Percentiles rank a stretch among this genome's conserved stretches.
Conservation (phyloP, 305 asterid species). For the Fraxinus dipetala region DNA sequence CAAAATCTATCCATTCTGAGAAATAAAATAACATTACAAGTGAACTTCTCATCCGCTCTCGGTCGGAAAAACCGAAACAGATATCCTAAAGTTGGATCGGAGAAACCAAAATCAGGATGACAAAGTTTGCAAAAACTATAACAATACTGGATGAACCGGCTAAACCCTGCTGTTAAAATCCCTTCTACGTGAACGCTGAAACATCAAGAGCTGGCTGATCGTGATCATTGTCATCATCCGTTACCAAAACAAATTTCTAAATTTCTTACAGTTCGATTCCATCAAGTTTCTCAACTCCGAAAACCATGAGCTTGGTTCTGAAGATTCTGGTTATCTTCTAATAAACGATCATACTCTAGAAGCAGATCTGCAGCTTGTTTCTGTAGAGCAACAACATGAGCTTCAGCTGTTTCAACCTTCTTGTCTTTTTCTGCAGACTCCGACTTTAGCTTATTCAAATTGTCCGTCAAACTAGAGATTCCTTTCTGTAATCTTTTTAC, state of each 20-base stretch:
- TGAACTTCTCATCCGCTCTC: background rate
- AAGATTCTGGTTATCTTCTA: slow-evolving; percentile 89
- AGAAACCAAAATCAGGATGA: background rate
- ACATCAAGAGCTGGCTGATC: background rate
- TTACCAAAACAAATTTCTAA: slow-evolving; percentile 9
- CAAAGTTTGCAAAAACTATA: background rate
- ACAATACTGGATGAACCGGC: background rate
- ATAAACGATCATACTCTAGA: slow-evolving; percentile 75
- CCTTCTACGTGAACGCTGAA: background rate
- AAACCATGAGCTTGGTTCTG: slow-evolving; percentile 58
- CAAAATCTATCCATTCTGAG: background rate
- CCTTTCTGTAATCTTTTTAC: slow-evolving; percentile 51
- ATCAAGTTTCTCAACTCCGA: slow-evolving; percentile 33
- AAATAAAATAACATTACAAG: background rate
- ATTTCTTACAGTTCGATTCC: slow-evolving; percentile 12
- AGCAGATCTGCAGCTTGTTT: slow-evolving; percentile 86
- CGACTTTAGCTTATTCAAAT: slow-evolving; percentile 59
- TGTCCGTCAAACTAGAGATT: slow-evolving; percentile 47
- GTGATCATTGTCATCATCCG: background rate
- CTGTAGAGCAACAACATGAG: slow-evolving; percentile 72
- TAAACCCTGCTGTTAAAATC: background rate
- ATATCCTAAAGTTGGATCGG: background rate
- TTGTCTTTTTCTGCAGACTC: slow-evolving; percentile 60
- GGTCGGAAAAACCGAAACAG: background rate
- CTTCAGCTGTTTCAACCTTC: slow-evolving; percentile 77